Conservation (phyloP, 257 asterid genomes). For the Solanum chilense region DNA sequence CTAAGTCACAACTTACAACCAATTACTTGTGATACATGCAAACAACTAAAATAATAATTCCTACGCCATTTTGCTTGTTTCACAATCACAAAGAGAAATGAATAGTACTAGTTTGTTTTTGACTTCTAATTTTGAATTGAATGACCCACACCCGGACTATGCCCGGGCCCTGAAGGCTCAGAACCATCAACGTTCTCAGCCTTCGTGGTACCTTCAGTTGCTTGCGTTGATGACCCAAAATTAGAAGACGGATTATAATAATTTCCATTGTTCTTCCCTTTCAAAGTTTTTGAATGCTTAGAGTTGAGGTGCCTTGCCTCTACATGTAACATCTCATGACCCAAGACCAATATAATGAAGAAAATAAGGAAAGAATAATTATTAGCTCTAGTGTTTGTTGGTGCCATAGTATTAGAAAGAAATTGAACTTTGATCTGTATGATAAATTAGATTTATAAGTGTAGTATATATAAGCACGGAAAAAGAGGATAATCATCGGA, state of each 20-base stretch:
- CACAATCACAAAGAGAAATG: not conserved
- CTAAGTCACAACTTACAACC: not conserved
- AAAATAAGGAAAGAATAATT: not conserved
- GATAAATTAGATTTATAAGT: not conserved
- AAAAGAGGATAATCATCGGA: not conserved
- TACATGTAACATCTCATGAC: conserved; percentile 11
- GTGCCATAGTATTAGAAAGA: not conserved
- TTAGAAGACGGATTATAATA: not conserved
- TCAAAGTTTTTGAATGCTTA: not conserved
- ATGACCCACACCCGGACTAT: conserved; percentile 31
- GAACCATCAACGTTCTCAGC: conserved; percentile 6
- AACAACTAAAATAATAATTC: not conserved
- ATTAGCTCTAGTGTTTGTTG: not conserved
- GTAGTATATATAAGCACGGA: not conserved
- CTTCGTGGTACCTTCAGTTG: not conserved
- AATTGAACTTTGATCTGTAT: not conserved
- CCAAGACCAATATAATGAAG: conserved; percentile 3
- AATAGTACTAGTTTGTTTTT: not conserved
- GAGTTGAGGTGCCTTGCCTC: conserved; percentile 17
- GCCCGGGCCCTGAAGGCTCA: conserved; percentile 22
- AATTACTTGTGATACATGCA: not conserved
- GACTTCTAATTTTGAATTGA: conserved; percentile 3
- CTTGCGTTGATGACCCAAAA: not conserved
- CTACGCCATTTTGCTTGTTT: not conserved
- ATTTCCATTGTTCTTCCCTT: not conserved